These are phyloP conservation scores for Candida glaebosa DNA, from an alignment of 805 yeast genomes.

Conservation along the genomic window DNA sequence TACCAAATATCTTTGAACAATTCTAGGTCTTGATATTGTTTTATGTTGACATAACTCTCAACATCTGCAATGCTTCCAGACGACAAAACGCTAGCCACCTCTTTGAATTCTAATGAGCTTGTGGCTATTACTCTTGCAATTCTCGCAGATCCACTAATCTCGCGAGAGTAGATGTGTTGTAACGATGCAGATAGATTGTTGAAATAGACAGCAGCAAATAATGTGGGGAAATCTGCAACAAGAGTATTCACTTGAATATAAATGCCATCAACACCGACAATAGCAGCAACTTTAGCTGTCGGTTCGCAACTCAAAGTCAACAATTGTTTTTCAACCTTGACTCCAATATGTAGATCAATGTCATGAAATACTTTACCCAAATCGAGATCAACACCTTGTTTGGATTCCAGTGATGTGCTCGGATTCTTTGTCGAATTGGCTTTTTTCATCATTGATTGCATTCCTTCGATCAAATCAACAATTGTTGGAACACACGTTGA, in stretches of 20 bases:
- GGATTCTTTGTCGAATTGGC: constrained; percentile 6
- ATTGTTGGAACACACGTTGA: constrained; percentile 80
- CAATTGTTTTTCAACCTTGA: constrained; percentile 69
- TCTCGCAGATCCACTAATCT: constrained; percentile 69
- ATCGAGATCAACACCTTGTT: constrained; percentile 32
- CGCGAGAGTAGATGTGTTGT: constrained; percentile 89
- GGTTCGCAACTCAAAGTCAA: constrained; percentile 88
- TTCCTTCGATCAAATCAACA: constrained; percentile 50
- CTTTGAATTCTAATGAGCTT: constrained; percentile 45
- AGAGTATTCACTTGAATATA: constrained; percentile 55
- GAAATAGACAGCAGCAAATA: constrained; percentile 46
- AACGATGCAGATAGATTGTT: constrained; percentile 64
- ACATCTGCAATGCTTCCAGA: constrained; percentile 54
- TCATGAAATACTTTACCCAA: constrained; percentile 42
- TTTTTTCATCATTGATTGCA: constrained; percentile 45
- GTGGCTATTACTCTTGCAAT: constrained; percentile 45
- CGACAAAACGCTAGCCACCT: constrained; percentile 40
- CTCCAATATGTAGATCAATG: constrained; percentile 58
- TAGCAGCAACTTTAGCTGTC: constrained; percentile 86
- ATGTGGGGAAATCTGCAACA: constrained; percentile 32
- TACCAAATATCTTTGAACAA: constrained; percentile 82
- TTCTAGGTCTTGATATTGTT: constrained; percentile 83
- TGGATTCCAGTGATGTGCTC: constrained; percentile 4
- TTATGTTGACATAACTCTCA: constrained; percentile 64
- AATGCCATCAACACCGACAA: constrained; percentile 70